phyloP scores from a whole-genome alignment of 768 basidiomycete genomes.

The Boletus barrowsii region DNA sequence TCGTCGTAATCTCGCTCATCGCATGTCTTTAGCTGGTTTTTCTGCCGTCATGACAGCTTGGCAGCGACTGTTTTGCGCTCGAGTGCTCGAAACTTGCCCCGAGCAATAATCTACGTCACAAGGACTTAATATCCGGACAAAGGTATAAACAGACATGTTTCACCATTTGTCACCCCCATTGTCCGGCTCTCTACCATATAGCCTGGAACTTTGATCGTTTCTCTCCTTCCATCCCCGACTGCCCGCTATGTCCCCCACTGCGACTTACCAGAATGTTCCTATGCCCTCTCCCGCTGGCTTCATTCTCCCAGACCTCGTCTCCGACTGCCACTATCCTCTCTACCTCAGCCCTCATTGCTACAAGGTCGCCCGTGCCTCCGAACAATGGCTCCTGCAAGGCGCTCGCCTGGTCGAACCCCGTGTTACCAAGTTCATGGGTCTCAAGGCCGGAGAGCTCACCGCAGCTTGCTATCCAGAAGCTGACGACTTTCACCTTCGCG shows the following conservation, averaged over 20 bases:
- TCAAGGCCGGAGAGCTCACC: constrained; percentile 65
- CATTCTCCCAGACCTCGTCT: constrained; percentile 41
- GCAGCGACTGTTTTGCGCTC: not conserved
- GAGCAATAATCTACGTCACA: not conserved
- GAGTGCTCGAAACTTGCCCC: not conserved
- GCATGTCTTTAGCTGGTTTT: not conserved
- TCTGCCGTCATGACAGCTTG: constrained; percentile 8
- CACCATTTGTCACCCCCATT: constrained; percentile 15
- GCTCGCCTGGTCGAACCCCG: constrained; percentile 31
- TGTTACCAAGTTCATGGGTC: constrained; percentile 44
- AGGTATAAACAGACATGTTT: constrained; percentile 28
- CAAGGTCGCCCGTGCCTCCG: constrained; percentile 36
- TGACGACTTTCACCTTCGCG: constrained; percentile 54
- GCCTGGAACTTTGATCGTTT: not conserved
- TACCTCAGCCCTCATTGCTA: constrained; percentile 32
- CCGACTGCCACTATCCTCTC: constrained; percentile 38
- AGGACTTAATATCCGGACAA: constrained; percentile 9
- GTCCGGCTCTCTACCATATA: constrained; percentile 19
- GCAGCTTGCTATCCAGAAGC: constrained; percentile 61
- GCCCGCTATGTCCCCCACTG: constrained; percentile 25
- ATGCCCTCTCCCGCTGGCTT: constrained; percentile 22
- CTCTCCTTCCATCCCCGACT: not conserved
- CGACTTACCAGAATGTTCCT: constrained; percentile 15
- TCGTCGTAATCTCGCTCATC: not conserved
- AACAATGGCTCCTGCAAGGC: constrained; percentile 33